Evolutionary conservation across 2,329 filamentous ascomycete species (phyloP).

Genomic region (Paecilomyces sp.): DNA sequence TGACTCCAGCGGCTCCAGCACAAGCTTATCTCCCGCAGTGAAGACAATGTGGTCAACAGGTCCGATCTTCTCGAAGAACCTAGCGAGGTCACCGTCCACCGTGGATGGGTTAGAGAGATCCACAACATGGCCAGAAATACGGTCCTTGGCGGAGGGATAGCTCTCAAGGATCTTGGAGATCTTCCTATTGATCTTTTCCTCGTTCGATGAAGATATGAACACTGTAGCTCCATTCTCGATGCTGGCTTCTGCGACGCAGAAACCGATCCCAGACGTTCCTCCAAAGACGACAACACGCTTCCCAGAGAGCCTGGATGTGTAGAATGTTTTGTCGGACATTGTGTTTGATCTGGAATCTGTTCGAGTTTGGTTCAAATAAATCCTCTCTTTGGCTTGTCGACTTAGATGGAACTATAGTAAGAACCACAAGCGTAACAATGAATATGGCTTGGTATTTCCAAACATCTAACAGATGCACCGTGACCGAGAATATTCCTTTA

Average conservation of each 20-base stretch:
- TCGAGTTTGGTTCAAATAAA: neutral
- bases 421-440: neutral
- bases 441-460: neutral
- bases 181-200: neutral
- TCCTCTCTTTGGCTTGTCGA: neutral
- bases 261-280: slow-evolving; percentile 4
- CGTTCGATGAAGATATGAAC: neutral
- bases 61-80: neutral
- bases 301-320: neutral
- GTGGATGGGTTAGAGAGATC: neutral
- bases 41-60: neutral
- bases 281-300: neutral
- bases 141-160: neutral
- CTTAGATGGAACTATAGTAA: neutral
- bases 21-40: neutral
- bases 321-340: neutral
- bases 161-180: neutral
- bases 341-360: neutral
- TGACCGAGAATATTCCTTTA: neutral
- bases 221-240: slow-evolving; percentile 5
- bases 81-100: neutral
- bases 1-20: neutral
- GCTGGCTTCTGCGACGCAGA: slow-evolving; percentile 13
- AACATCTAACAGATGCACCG: neutral
- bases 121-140: neutral